Evolutionary conservation across 2,329 filamentous ascomycete genomes (phyloP).

Genomic region (Sarocladiaceae sp.): DNA sequence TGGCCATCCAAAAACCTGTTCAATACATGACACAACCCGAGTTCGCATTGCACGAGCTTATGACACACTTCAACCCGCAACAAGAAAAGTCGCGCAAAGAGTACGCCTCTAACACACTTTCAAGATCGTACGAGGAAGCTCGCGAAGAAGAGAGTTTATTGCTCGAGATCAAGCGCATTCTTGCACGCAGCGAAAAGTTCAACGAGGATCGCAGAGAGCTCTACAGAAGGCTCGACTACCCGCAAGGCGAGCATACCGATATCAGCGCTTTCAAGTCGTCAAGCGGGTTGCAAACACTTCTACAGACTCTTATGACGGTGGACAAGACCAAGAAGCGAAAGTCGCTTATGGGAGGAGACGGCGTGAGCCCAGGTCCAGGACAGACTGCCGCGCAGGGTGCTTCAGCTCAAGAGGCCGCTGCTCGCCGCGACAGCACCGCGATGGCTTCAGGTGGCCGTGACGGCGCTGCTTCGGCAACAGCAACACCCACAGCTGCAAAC

Average conservation of each 20-base stretch:
- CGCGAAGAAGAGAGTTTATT: slow-evolving; percentile 88
- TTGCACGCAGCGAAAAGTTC: slow-evolving; percentile 79
- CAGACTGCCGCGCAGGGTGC: background rate
- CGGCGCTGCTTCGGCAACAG: slow-evolving; percentile 28
- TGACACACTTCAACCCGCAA: slow-evolving; percentile 79
- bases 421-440: slow-evolving; percentile 50
- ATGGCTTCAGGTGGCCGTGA: slow-evolving; percentile 36
- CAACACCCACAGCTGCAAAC: slow-evolving; percentile 28
- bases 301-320: slow-evolving; percentile 75
- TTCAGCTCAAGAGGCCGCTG: slow-evolving; percentile 26
- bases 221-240: slow-evolving; percentile 82
- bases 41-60: slow-evolving; percentile 76
- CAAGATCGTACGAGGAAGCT: slow-evolving; percentile 79
- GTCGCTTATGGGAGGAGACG: slow-evolving; percentile 60
- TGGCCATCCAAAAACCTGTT: slow-evolving; percentile 73
- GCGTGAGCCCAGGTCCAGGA: slow-evolving; percentile 33
- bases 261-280: slow-evolving; percentile 78
- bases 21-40: slow-evolving; percentile 86
- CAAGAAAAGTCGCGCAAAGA: slow-evolving; percentile 79
- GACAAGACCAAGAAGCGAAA: slow-evolving; percentile 90
- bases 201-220: slow-evolving; percentile 85
- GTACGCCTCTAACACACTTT: slow-evolving; percentile 75
- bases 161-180: slow-evolving; percentile 86
- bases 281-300: slow-evolving; percentile 70
- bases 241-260: slow-evolving; percentile 50